phyloP scores from a whole-genome alignment of 768 basidiomycete species.

The Asterophora lycoperdoides region DNA sequence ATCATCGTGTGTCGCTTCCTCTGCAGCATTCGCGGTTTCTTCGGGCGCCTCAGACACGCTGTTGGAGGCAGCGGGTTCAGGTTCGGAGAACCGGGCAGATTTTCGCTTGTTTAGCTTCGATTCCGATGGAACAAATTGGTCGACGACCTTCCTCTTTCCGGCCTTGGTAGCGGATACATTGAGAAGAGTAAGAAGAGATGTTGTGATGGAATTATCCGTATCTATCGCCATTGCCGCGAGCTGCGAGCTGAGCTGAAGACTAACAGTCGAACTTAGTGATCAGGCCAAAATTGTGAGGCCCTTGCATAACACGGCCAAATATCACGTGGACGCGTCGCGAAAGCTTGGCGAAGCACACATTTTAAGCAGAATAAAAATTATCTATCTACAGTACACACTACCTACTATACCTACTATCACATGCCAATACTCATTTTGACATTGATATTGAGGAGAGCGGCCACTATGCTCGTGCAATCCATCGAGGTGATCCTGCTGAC shows the following conservation, averaged over 20 bases:
- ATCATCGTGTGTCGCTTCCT: conserved; percentile 17
- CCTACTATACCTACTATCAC: no score
- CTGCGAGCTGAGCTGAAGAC: no score
- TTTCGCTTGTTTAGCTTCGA: conserved; percentile 69
- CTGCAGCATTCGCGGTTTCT: conserved; percentile 10
- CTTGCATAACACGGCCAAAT: conserved; percentile 25
- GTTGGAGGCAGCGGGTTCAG: conserved; percentile 6
- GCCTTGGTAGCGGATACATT: conserved; percentile 84
- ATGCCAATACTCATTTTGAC: no score
- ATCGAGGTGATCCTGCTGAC: no score
- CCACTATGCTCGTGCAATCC: no score
- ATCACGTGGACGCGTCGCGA: conserved; percentile 17
- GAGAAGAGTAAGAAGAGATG: conserved; percentile 79
- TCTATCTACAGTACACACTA: no score
- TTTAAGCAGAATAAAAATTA: no score
- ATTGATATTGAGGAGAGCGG: no score
- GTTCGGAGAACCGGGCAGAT: conserved; percentile 31
- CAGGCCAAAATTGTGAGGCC: conserved; percentile 21
- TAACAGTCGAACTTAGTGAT: no score
- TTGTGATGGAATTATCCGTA: conserved; percentile 51
- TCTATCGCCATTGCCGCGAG: conserved; percentile 12
- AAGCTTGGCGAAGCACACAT: no score
- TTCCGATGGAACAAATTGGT: conserved; percentile 39
- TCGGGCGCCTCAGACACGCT: conserved; percentile 1
- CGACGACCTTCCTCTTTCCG: conserved; percentile 48